Conservation (phyloP, 2,329 filamentous ascomycete species). For the Lachnellula subtilissima region DNA sequence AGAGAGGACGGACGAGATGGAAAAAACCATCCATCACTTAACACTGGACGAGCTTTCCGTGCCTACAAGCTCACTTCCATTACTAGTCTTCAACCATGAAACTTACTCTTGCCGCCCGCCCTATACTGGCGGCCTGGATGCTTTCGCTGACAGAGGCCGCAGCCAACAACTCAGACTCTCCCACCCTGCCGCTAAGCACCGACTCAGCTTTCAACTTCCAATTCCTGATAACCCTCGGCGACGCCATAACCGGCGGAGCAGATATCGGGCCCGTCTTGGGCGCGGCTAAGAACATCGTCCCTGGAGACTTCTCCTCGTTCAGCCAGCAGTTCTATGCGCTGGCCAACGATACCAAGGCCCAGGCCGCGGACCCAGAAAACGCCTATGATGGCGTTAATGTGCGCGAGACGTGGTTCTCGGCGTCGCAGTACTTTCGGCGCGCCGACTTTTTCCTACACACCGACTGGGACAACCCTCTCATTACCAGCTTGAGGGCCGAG, state of each 20-base stretch:
- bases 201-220: slow-evolving; percentile 7
- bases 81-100: neutral
- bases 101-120: neutral
- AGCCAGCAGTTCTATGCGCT: slow-evolving; percentile 1
- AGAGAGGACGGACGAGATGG: neutral
- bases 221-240: neutral
- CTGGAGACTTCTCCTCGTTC: slow-evolving; percentile 5
- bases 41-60: neutral
- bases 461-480: slow-evolving; percentile 3
- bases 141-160: neutral
- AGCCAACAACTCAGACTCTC: neutral
- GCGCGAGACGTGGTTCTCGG: slow-evolving; percentile 8
- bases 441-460: slow-evolving; percentile 12
- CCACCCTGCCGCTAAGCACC: neutral
- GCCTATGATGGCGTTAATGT: neutral
- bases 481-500: neutral
- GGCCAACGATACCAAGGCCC: neutral
- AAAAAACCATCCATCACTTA: neutral
- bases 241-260: neutral
- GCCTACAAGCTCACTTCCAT: neutral
- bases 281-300: neutral
- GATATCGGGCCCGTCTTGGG: slow-evolving; percentile 7
- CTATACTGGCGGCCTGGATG: neutral
- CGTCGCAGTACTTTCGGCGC: slow-evolving; percentile 8
- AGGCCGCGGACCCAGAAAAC: slow-evolving; percentile 2